Base-by-base conservation (phyloP, 805 yeast genomes). In the Saccharomycopsis javanensis region DNA sequence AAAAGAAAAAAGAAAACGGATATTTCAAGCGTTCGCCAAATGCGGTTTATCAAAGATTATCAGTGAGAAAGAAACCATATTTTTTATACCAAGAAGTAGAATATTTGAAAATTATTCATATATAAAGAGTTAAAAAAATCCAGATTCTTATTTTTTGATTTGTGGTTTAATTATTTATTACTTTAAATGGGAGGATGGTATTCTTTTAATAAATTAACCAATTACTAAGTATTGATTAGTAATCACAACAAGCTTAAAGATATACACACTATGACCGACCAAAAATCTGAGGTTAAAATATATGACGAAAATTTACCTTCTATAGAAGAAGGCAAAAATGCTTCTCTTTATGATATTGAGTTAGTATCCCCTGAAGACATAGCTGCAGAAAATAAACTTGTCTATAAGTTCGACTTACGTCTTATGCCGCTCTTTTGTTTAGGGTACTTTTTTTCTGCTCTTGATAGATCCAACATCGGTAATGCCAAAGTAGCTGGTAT, bases 401-500 rank as follows among this genome's bases (percentile, higher is more conserved):
- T 75, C 11, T 66, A 64, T 45, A 76, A 76, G 62, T 68, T 77
- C 65, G 82, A 78, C 62, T 62, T 65, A 51, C 70, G 69, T 51
- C 63, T 77, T 13, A 67, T 78, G 51, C 80, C 81, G 0, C 65
- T 77, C 56, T 66, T 78, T 57, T 66, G 74, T 7, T 57, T 72
- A 20, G 66, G 75, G 48, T 79, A 77, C 64, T 72, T 79, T 57
- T 68, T 76, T 50, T 74, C 81, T 2, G 72, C 73, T 65, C 72
- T 83, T 34, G 87, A 82, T 66, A 73, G 83, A 63, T 71, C 79
- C 11, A 81, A 81, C 56, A 67, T 80, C 42, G 69, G 77, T 35
- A 77, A 79, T 63, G 86, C 88, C 2, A 82, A 82, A 65, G 83
- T 82, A 11, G 74, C 81, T 11, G 88, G 88, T 8, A 79, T 83